phyloP scores from a whole-genome alignment of 2,329 filamentous ascomycete genomes.

The Aspergillus jensenii region DNA sequence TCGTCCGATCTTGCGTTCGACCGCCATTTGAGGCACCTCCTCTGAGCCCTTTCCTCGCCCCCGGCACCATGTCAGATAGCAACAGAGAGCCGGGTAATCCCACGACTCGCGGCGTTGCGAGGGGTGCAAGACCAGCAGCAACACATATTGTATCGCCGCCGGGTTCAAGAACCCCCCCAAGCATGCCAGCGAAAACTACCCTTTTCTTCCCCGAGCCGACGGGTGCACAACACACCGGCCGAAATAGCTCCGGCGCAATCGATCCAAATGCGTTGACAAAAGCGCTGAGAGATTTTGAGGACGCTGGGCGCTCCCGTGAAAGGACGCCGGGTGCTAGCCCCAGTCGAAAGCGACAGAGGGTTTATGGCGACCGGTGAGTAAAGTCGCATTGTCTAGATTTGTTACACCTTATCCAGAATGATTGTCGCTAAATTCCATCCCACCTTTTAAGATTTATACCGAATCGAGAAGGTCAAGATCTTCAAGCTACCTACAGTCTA shows the following conservation, averaged over 20 bases:
- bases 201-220: conserved; percentile 34
- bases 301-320: conserved; percentile 58
- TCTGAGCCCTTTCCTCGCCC: background rate
- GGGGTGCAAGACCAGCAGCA: conserved; percentile 23
- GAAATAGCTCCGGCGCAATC: conserved; percentile 51
- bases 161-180: conserved; percentile 61
- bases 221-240: conserved; percentile 25
- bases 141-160: conserved; percentile 49
- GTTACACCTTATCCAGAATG: background rate
- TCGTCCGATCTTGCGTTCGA: conserved; percentile 16
- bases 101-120: conserved; percentile 19
- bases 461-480: conserved; percentile 86
- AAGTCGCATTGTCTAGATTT: background rate
- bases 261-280: conserved; percentile 61
- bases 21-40: conserved; percentile 16
- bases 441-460: conserved; percentile 76
- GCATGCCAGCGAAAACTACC: conserved; percentile 50
- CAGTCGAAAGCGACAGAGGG: conserved; percentile 66
- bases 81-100: conserved; percentile 18
- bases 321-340: conserved; percentile 65
- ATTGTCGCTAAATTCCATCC: conserved; percentile 13
- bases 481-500: conserved; percentile 88
- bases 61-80: conserved; percentile 23
- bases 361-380: conserved; percentile 63
- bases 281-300: conserved; percentile 62